Percentiles rank a stretch among this genome's conserved stretches.
These are phyloP conservation scores for Curvularia eragrostidis DNA, from an alignment of 2,329 filamentous ascomycete species.

Conservation along the genomic window DNA sequence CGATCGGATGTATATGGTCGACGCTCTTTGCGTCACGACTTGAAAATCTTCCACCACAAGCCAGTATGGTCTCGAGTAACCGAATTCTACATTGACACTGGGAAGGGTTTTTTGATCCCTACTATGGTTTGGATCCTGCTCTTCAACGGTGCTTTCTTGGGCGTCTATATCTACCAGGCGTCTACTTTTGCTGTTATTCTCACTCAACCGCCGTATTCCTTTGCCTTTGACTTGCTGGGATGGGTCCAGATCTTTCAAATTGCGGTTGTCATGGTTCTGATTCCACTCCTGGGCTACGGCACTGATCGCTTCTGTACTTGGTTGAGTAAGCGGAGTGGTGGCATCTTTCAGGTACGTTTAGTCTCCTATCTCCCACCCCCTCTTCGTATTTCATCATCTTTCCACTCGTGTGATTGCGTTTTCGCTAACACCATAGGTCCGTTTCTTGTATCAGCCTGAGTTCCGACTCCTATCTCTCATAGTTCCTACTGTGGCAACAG, in stretches of 20 bases:
- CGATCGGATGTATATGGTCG: not conserved
- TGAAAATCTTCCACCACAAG: not conserved
- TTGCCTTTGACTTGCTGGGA: not conserved
- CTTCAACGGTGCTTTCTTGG: constrained; percentile 1
- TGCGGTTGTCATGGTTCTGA: not conserved
- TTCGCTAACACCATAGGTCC: not conserved
- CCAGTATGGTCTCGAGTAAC: not conserved
- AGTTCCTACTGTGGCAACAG: not conserved
- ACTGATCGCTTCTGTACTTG: not conserved
- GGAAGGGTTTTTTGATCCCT: not conserved
- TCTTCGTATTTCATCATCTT: not conserved
- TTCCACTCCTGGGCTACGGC: not conserved
- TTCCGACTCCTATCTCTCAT: not conserved
- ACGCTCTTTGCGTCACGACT: not conserved
- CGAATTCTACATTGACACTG: not conserved
- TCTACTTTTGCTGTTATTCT: not conserved
- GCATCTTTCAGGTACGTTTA: not conserved
- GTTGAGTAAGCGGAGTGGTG: not conserved
- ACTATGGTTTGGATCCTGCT: not conserved
- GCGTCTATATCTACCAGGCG: not conserved
- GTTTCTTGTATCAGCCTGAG: not conserved
- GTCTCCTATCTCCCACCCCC: not conserved
- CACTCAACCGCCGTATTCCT: not conserved
- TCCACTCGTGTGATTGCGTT: not conserved
- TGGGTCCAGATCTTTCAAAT: not conserved